Evolutionary conservation across 2,329 filamentous ascomycete genomes (phyloP), one percentile per base, ranked within the genome.

Genomic region (Grosmannia serpens): DNA sequence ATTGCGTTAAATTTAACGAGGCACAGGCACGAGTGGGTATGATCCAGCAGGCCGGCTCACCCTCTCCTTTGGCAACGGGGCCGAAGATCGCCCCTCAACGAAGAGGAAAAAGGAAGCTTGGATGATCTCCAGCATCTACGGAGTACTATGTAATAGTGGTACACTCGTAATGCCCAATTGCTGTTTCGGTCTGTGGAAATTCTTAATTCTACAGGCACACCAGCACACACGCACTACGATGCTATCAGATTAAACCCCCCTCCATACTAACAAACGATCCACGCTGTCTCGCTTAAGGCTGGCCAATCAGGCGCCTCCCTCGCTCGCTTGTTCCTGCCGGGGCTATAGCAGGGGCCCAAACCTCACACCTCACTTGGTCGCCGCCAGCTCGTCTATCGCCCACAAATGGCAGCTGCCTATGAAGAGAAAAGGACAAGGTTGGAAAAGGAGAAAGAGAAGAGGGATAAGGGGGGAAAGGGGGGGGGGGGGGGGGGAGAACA

Each of bases 1-100:
- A 67, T 71, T 70, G 64, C 67, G 70, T 70, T 67, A 72, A 71
- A 64, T 69, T 73, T 71, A 67, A 71, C 71, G 70, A 73, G 64
- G 58, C 58, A 35, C n/a, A n/a, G 13, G 1, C 17, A 10, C 11
- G 3, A 13, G 17, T 35, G 31, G 31, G 50, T 27, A 33, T n/a
- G 50, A 29, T 35, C 27, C 50, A 10, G 50, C 10, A n/a, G 29
- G 11, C 29, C 10, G 33, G 22, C 27, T 35, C 27, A 52, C 15
- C 17, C 31, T 33, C 31, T 6, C 41, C 41, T 44, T n/a, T 44
- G 41, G 17, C 41, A 44, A 44, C 3, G 20, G 15, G 20, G 41
- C 8, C 41, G 20, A 44, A 44, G 15, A 38, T 38, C 33, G 7
- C 35, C 35, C 35, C 35, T 15, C 35, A 38, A 2, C 35, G 13